These are phyloP conservation scores for Clathrospora elynae DNA, from an alignment of 2,329 filamentous ascomycete genomes.

Conservation along the genomic window DNA sequence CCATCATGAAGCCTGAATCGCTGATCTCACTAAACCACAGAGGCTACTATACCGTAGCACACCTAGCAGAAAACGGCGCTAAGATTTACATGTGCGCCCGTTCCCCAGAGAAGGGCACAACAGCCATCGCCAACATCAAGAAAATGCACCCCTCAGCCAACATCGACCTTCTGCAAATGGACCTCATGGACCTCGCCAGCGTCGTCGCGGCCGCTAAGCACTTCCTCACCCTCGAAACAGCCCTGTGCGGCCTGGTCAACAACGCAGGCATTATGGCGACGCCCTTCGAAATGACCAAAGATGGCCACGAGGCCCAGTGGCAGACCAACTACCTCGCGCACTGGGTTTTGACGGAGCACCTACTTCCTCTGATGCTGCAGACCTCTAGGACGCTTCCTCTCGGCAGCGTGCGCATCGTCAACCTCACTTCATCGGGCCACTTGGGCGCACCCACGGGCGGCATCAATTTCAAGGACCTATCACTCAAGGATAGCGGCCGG, in stretches of 20 bases:
- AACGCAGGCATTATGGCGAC: conserved; percentile 50
- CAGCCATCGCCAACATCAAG: conserved; percentile 43
- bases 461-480: conserved; percentile 20
- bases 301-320: conserved; percentile 55
- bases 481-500: conserved; percentile 8
- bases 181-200: conserved; percentile 42
- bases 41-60: conserved; percentile 21
- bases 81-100: conserved; percentile 47
- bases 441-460: conserved; percentile 16
- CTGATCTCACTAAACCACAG: conserved; percentile 14
- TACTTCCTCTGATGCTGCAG: conserved; percentile 39
- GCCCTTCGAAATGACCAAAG: conserved; percentile 35
- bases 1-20: not conserved
- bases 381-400: conserved; percentile 39
- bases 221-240: conserved; percentile 26
- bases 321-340: conserved; percentile 55
- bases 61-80: conserved; percentile 22
- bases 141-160: conserved; percentile 37
- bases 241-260: conserved; percentile 49
- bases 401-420: conserved; percentile 32
- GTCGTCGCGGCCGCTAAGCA: conserved; percentile 41
- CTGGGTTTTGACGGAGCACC: conserved; percentile 49
- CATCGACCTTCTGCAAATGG: conserved; percentile 36
- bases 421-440: conserved; percentile 25
- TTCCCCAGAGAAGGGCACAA: conserved; percentile 45